Base-by-base conservation (phyloP, 169 alveolate genomes). In the Toxoplasma gondii region DNA sequence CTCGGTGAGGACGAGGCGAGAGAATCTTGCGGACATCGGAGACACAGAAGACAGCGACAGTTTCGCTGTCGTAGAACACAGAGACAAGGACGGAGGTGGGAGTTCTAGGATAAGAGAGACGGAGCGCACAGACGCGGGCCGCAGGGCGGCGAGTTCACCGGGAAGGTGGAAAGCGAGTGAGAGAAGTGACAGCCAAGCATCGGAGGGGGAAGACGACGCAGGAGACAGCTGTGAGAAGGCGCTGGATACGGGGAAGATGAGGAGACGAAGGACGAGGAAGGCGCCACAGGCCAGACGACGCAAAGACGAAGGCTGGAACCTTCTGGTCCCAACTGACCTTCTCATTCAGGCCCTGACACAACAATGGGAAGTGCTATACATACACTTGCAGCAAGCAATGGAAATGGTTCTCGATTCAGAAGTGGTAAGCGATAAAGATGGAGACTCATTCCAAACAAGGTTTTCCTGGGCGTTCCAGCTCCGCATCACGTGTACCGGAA, bases 311-410 rank as follows among this genome's bases (percentile, higher is more conserved):
- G 53, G 67, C 69, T 82, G 90, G 90, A 38, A 82, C 67, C 90
- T 82, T 22, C 90, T 43, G 16, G 34, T 82, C 19, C 90, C 90
- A 1, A 67, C 41, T 39, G 90, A 82, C 36, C 36, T 82, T 1
- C 90, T 82, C 34, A 29, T 82, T 9, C 90, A 82, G 90, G 36
- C 41, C 41, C n/a, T 82, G 67, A 44, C 64, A 9, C 90, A 82
- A 24, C 90, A 82, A 67, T 82, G 90, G 90, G 90, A 82, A 31
- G 90, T 82, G 41, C 58, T 82, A 17, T 82, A 82, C 90, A 49
- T 82, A 1, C 90, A 82, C 38, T 67, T 82, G 69, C 90, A 82
- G 90, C 90, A 82, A 67, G 90, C 90, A 7, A 82, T 82, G 90
- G 90, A 82, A 49, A 41, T 22, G 64, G 90, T 82, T 17, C 90